Evolutionary conservation across 2,329 filamentous ascomycete species (phyloP).

Genomic region (Dactylellina leptospora): DNA sequence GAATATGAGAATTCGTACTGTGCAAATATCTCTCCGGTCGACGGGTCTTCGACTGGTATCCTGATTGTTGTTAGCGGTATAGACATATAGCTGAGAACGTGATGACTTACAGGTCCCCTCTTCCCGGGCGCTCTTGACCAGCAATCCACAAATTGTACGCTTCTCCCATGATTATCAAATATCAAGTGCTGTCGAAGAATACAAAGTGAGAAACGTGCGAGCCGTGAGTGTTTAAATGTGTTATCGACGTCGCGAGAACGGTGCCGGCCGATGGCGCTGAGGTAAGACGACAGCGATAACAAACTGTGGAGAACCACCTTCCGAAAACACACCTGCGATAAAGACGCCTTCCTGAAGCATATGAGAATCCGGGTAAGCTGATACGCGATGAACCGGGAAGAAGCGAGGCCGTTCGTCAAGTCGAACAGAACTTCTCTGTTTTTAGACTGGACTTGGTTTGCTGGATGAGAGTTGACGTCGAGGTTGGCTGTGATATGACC

Average conservation of each 20-base stretch:
- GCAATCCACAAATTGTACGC: constrained; percentile 60
- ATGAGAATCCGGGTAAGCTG: neutral
- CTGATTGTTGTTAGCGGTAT: constrained; percentile 63
- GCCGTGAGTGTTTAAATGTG: too few relatives aligned
- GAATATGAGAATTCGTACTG: constrained; percentile 59
- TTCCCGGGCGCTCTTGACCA: constrained; percentile 61
- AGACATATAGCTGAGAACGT: constrained; percentile 31
- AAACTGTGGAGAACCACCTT: neutral
- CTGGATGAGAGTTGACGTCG: too few relatives aligned
- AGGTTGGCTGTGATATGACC: too few relatives aligned
- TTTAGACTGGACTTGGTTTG: too few relatives aligned
- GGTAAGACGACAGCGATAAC: too few relatives aligned
- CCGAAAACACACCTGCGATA: neutral
- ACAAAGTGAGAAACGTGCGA: too few relatives aligned
- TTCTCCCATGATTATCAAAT: constrained; percentile 23
- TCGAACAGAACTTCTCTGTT: too few relatives aligned
- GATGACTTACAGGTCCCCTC: constrained; percentile 63
- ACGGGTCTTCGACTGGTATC: constrained; percentile 66
- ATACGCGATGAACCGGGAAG: neutral
- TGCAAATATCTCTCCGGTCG: constrained; percentile 66
- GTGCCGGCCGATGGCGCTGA: constrained; percentile 5
- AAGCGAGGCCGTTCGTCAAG: neutral
- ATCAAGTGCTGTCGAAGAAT: too few relatives aligned
- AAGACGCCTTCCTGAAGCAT: neutral
- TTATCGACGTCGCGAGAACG: too few relatives aligned